Percentiles rank a stretch among this genome's conserved stretches.
Conservation (phyloP, 1,284 basidiomycete species). For the Moesziomyces sp. region DNA sequence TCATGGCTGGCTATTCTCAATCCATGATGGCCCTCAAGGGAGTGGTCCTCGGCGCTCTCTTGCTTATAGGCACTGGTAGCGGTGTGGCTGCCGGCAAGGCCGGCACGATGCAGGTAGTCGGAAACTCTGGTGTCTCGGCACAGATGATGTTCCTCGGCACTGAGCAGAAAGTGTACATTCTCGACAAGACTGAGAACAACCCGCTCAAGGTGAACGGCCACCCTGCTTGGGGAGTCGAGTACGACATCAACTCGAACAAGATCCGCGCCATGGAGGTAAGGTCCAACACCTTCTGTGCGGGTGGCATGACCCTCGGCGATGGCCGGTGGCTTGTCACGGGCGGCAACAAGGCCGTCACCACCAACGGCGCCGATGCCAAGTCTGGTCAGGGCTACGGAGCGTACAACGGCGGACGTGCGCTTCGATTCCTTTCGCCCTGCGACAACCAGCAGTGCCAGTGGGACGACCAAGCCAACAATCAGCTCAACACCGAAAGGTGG, state of each 20-base stretch:
- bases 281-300: constrained; percentile 64
- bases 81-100: constrained; percentile 29
- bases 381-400: constrained; percentile 44
- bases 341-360: constrained; percentile 58
- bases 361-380: constrained; percentile 44
- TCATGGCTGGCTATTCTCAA: constrained; percentile 10
- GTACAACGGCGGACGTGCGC: constrained; percentile 53
- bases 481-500: constrained; percentile 59
- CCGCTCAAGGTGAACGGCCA: constrained; percentile 43
- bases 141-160: constrained; percentile 63
- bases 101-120: constrained; percentile 52
- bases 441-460: constrained; percentile 47
- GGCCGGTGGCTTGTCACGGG: constrained; percentile 57
- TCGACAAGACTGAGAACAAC: constrained; percentile 65
- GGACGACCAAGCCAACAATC: constrained; percentile 43
- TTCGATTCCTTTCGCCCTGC: constrained; percentile 52
- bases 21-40: constrained; percentile 18
- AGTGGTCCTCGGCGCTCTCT: constrained; percentile 22
- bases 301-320: constrained; percentile 55
- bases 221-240: constrained; percentile 58
- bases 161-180: constrained; percentile 56
- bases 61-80: constrained; percentile 12
- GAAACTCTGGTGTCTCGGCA: constrained; percentile 57
- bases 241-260: constrained; percentile 49
- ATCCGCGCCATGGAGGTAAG: constrained; percentile 48